Evolutionary conservation across 495 filamentous ascomycete genomes (phyloP).

Genomic region (Cairneyella variabilis): DNA sequence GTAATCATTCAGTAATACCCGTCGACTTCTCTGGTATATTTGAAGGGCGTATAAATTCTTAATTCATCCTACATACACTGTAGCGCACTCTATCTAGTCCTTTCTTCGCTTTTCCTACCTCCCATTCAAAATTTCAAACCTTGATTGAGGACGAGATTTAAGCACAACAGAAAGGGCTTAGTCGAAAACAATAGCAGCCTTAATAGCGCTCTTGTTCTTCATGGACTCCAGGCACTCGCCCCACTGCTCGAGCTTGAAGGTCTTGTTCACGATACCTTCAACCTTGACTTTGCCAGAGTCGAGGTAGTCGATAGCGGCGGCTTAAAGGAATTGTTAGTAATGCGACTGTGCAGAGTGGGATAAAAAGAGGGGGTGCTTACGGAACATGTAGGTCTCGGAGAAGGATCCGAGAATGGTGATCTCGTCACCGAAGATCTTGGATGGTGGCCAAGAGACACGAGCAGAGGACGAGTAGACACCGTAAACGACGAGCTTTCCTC

Average conservation of each 20-base stretch:
- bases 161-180: too few species aligned
- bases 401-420: constrained; percentile 69
- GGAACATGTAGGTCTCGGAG: constrained; percentile 71
- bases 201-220: constrained; percentile 66
- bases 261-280: constrained; percentile 51
- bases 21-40: too few species aligned
- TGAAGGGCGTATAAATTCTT: too few species aligned
- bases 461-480: constrained; percentile 60
- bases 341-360: background rate
- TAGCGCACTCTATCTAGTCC: background rate
- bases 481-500: constrained; percentile 4
- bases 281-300: constrained; percentile 63
- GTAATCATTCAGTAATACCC: too few species aligned
- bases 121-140: too few species aligned
- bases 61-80: background rate
- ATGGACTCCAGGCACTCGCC: constrained; percentile 51
- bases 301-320: constrained; percentile 65
- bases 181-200: constrained; percentile 67
- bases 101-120: background rate
- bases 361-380: constrained; percentile 19
- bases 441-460: constrained; percentile 60
- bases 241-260: constrained; percentile 48
- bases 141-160: too few species aligned
- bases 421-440: constrained; percentile 58
- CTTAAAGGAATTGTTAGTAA: constrained; percentile 16